Percentiles rank a stretch among this genome's conserved stretches.
Conservation (phyloP, 495 filamentous ascomycete species). For the Xylaria scruposa region DNA sequence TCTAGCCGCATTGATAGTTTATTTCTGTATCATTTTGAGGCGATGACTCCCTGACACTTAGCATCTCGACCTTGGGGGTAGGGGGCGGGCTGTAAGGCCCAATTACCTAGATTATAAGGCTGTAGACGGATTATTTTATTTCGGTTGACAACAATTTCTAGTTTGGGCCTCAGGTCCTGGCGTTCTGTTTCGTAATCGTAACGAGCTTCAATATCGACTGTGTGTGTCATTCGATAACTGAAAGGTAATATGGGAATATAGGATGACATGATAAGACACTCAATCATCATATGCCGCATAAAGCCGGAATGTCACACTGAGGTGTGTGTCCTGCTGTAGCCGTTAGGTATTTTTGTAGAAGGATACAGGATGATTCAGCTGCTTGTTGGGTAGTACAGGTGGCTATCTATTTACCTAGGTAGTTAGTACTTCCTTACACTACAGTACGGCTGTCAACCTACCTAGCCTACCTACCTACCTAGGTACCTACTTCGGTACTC, state of each 20-base stretch:
- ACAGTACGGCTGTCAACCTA: not conserved
- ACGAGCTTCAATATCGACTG: too few relatives aligned
- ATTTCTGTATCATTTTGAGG: conserved; percentile 3
- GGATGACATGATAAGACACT: too few relatives aligned
- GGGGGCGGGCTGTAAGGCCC: not conserved
- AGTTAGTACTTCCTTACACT: too few relatives aligned
- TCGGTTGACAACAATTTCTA: not conserved
- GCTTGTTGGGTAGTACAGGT: too few relatives aligned
- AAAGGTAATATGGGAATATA: not conserved
- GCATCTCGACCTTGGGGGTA: not conserved
- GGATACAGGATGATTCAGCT: not conserved
- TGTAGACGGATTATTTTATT: not conserved
- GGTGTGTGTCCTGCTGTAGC: not conserved
- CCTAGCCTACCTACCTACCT: not conserved
- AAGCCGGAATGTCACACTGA: not conserved
- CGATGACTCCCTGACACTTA: not conserved
- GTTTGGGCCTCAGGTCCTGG: not conserved
- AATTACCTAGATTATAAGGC: not conserved
- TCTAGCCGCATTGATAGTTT: not conserved
- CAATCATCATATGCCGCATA: not conserved
- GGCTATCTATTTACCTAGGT: not conserved
- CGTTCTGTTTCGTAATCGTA: not conserved
- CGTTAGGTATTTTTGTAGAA: not conserved
- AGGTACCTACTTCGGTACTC: too few relatives aligned
- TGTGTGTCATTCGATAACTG: not conserved